Conservation (phyloP, 1,139 yeast species). For the Taphrina deformans region DNA sequence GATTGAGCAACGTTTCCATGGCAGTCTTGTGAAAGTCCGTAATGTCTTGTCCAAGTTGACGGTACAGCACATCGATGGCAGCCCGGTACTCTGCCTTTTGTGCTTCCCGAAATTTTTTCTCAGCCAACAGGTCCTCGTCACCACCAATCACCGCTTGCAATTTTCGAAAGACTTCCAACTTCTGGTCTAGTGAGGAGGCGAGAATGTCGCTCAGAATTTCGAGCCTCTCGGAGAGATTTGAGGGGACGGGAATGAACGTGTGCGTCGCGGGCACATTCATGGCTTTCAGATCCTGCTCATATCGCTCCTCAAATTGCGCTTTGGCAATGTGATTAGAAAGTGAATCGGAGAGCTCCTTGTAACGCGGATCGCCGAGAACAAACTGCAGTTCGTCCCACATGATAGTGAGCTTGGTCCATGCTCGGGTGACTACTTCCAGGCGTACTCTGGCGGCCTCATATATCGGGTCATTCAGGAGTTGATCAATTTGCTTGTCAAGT, state of each 20-base stretch:
- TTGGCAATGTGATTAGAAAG: background rate
- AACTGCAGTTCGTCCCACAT: conserved; percentile 14
- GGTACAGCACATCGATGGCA: background rate
- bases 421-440: background rate
- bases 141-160: background rate
- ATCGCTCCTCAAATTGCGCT: background rate
- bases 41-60: background rate
- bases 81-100: background rate
- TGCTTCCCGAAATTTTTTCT: background rate
- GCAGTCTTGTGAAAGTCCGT: background rate
- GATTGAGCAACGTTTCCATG: background rate
- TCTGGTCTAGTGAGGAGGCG: conserved; percentile 1
- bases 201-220: conserved; percentile 14
- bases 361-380: background rate
- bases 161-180: background rate
- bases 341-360: background rate
- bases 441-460: background rate
- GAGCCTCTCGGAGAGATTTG: background rate
- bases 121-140: background rate
- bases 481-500: background rate
- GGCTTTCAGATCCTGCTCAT: background rate
- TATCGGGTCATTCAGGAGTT: background rate
- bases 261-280: conserved; percentile 3
- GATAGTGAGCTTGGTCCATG: conserved; percentile 16
- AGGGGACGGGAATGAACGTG: background rate